phyloP scores from a whole-genome alignment of 139 green algal genomes.

The Choricystis sp. region DNA sequence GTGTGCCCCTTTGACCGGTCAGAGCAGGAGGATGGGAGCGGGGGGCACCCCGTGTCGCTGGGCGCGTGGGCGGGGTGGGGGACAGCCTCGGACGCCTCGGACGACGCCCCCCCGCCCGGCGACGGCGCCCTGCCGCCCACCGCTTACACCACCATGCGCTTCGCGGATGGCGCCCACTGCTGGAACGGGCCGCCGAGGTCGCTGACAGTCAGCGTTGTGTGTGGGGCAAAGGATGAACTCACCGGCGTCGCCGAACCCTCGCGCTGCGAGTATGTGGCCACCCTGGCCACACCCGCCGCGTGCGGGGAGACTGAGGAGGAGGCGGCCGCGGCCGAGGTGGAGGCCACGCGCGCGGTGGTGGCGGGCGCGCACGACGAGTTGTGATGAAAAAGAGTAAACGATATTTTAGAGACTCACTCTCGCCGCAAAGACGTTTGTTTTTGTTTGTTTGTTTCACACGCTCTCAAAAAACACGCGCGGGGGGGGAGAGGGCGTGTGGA shows the following conservation, averaged over 20 bases:
- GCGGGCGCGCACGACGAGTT: constrained; percentile 10
- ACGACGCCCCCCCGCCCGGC: constrained; percentile 1
- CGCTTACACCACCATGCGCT: too few relatives aligned
- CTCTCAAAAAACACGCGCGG: too few relatives aligned
- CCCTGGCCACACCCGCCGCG: constrained; percentile 39
- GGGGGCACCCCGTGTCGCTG: constrained; percentile 24
- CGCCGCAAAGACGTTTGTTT: too few relatives aligned
- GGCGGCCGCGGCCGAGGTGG: constrained; percentile 10
- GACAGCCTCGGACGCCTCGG: too few relatives aligned
- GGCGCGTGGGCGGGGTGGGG: constrained; percentile 49
- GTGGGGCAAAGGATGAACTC: constrained; percentile 38
- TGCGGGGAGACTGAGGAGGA: constrained; percentile 29
- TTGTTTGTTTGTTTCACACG: too few relatives aligned
- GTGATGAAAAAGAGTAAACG: too few relatives aligned
- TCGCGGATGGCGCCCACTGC: constrained; percentile 44
- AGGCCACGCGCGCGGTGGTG: constrained; percentile 14
- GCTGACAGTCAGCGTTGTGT: constrained; percentile 43
- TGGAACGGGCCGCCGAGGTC: constrained; percentile 43
- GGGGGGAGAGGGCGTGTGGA: too few relatives aligned
- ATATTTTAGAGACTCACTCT: too few relatives aligned
- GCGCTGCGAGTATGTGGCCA: constrained; percentile 53
- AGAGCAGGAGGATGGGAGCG: constrained; percentile 38
- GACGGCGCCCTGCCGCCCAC: constrained; percentile 9
- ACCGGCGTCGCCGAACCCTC: constrained; percentile 49
- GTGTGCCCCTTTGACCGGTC: constrained; percentile 59